These are phyloP conservation scores for Microcyclosporella mali DNA, from an alignment of 2,329 filamentous ascomycete genomes.

Conservation along the genomic window DNA sequence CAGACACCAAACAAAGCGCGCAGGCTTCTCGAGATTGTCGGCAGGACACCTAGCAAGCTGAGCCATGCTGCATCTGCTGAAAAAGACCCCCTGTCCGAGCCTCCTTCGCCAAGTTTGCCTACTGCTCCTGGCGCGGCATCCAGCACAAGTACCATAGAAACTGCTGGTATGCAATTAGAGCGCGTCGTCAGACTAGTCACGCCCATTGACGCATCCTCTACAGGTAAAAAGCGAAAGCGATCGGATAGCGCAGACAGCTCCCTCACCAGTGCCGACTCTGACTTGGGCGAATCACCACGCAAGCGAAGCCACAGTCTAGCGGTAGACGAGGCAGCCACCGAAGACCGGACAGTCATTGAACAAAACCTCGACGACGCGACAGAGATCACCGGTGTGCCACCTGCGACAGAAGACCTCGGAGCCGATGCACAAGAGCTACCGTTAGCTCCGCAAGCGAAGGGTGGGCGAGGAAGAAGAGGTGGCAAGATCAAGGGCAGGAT, in stretches of 20 bases:
- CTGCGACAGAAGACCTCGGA: constrained; percentile 17
- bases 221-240: constrained; percentile 42
- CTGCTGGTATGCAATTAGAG: constrained; percentile 17
- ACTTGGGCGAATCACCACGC: constrained; percentile 31
- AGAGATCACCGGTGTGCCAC: constrained; percentile 39
- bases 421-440: constrained; percentile 27
- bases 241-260: constrained; percentile 36
- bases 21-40: constrained; percentile 41
- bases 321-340: constrained; percentile 28
- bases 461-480: constrained; percentile 41
- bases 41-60: constrained; percentile 71
- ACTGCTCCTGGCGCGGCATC: constrained; percentile 26
- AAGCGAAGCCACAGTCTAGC: constrained; percentile 28
- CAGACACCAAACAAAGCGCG: constrained; percentile 47
- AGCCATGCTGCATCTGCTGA: constrained; percentile 51
- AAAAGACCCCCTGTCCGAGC: constrained; percentile 33
- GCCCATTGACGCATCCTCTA: not conserved
- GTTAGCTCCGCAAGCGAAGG: constrained; percentile 24
- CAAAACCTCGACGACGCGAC: constrained; percentile 30
- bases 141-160: constrained; percentile 28
- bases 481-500: constrained; percentile 18
- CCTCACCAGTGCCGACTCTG: constrained; percentile 32
- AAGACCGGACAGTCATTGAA: constrained; percentile 13
- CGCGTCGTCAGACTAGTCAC: not conserved
- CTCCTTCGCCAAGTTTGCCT: constrained; percentile 26